phyloP scores from a whole-genome alignment of 225 moss, liverwort and hornwort genomes.

The Bryum argenteum region DNA sequence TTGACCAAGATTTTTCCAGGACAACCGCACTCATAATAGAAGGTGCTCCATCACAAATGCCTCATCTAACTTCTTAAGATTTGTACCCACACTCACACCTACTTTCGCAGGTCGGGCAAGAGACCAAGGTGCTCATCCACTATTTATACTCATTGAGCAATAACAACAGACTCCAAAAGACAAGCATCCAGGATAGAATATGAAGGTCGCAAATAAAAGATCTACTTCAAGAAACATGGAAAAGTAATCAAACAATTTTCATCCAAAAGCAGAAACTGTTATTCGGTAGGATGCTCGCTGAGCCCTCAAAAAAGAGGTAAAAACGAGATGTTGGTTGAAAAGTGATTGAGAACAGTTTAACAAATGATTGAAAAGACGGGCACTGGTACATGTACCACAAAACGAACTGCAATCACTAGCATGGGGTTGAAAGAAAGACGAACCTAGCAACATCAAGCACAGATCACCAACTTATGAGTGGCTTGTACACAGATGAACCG shows the following conservation, averaged over 20 bases:
- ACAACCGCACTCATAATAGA: not conserved
- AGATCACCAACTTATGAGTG: slow-evolving; percentile 14
- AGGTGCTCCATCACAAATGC: not conserved
- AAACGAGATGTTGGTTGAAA: not conserved
- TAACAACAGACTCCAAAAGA: not conserved
- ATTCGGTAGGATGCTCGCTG: not conserved
- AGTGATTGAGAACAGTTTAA: not conserved
- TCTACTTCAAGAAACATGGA: not conserved
- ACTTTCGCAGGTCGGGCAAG: not conserved
- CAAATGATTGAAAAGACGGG: slow-evolving; percentile 4
- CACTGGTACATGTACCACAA: not conserved
- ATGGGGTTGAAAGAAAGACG: not conserved
- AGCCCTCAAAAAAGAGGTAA: not conserved
- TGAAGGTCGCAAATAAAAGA: not conserved
- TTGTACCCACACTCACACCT: not conserved
- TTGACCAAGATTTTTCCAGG: not conserved
- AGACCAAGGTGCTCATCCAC: not conserved
- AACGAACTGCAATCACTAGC: slow-evolving; percentile 22
- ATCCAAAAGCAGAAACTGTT: no score
- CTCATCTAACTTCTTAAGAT: not conserved
- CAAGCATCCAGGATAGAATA: not conserved
- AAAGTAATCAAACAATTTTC: not conserved
- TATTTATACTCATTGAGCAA: not conserved
- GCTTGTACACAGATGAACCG: not conserved
- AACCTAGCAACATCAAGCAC: slow-evolving; percentile 5